These are phyloP conservation scores for Dactylis glomerata DNA, from an alignment of 176 grass and related monocot species.

Conservation along the genomic window DNA sequence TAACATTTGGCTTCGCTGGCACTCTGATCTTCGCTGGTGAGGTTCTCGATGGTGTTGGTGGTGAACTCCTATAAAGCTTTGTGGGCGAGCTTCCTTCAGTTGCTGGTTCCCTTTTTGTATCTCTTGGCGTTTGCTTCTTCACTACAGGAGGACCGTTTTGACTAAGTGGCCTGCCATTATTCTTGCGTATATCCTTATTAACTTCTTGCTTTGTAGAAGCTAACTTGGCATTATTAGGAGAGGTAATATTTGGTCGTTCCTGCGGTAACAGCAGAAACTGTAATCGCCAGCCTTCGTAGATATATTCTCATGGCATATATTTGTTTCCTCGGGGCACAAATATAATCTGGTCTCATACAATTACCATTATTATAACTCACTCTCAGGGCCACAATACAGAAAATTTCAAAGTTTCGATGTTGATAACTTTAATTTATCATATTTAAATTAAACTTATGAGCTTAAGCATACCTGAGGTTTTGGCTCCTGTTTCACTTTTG, in stretches of 20 bases:
- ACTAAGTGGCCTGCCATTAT: slow-evolving; percentile 25
- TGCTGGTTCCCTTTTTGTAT: slow-evolving; percentile 36
- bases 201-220: slow-evolving; percentile 55
- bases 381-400: not conserved
- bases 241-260: slow-evolving; percentile 46
- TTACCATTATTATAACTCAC: not conserved
- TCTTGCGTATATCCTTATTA: slow-evolving; percentile 38
- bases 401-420: not conserved
- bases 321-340: not conserved
- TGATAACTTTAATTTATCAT: not conserved
- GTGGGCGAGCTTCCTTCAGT: slow-evolving; percentile 32
- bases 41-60: slow-evolving; percentile 12
- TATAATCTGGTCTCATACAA: not conserved
- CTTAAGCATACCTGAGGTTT: slow-evolving; percentile 71
- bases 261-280: slow-evolving; percentile 60
- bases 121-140: slow-evolving; percentile 42
- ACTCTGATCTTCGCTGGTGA: slow-evolving; percentile 23
- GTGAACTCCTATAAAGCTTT: slow-evolving; percentile 36
- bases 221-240: slow-evolving; percentile 47
- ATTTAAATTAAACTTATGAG: slow-evolving; percentile 2
- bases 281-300: slow-evolving; percentile 28
- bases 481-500: slow-evolving; percentile 58
- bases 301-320: not conserved
- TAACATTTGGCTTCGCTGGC: slow-evolving; percentile 37
- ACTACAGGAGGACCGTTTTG: slow-evolving; percentile 27